These are phyloP conservation scores for Kernera saxatilis DNA, from an alignment of 345 rosid genomes.

Conservation along the genomic window DNA sequence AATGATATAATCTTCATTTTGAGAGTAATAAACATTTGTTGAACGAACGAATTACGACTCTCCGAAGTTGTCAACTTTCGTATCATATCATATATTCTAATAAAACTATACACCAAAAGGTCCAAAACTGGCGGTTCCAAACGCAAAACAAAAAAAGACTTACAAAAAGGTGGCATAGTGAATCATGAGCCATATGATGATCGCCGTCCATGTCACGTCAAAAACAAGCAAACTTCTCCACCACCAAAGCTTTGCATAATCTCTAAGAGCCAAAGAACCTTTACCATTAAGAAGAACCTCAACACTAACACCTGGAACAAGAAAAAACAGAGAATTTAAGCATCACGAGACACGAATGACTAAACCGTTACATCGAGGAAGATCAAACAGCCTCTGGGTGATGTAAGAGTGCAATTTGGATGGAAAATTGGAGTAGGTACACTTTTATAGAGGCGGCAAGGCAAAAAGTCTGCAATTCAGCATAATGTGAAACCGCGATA, in stretches of 20 bases:
- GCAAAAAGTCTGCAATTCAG: conserved; percentile 18
- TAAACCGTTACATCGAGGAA: neutral
- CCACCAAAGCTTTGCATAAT: conserved; percentile 15
- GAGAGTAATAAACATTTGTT: neutral
- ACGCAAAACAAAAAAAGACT: neutral
- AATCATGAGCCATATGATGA: conserved; percentile 20
- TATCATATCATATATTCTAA: neutral
- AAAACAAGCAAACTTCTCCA: neutral
- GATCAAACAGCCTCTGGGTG: neutral
- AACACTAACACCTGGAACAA: conserved; percentile 6
- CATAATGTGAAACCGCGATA: conserved; percentile 26
- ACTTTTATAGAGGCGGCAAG: conserved; percentile 2
- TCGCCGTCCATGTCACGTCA: conserved; percentile 1
- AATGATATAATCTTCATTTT: neutral
- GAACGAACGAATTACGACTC: neutral
- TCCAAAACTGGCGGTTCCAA: neutral
- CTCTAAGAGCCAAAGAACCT: neutral
- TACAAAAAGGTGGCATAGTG: neutral
- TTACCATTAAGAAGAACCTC: neutral
- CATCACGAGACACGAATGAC: neutral
- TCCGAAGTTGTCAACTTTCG: neutral
- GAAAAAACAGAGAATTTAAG: neutral
- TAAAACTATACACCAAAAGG: conserved; percentile 16
- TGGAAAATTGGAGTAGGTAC: neutral
- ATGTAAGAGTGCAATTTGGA: neutral